These are phyloP conservation scores for Emericellopsis terricola DNA, from an alignment of 495 filamentous ascomycete species.

Conservation along the genomic window DNA sequence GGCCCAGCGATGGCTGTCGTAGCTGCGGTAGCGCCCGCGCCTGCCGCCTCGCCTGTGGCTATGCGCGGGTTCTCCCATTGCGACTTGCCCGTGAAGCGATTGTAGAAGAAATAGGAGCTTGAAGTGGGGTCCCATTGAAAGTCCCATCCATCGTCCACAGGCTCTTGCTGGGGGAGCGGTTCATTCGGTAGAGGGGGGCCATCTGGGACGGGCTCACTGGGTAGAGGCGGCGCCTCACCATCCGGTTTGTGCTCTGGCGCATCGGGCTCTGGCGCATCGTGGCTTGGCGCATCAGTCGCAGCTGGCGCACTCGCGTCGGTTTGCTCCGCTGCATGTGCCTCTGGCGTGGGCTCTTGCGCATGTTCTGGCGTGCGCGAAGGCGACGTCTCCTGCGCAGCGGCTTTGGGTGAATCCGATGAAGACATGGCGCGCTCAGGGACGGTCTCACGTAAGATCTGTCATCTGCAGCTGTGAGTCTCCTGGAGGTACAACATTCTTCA, in stretches of 20 bases:
- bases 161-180: conserved; percentile 16
- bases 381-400: not conserved
- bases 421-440: too few relatives aligned
- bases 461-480: conserved; percentile 3
- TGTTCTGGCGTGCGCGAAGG: not conserved
- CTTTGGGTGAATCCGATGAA: not conserved
- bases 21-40: conserved; percentile 6
- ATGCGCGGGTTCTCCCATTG: conserved; percentile 89
- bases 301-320: not conserved
- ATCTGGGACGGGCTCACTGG: conserved; percentile 1
- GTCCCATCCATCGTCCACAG: conserved; percentile 69
- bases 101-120: conserved; percentile 77
- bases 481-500: conserved; percentile 1
- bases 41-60: conserved; percentile 18
- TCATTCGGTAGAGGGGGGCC: conserved; percentile 20
- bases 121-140: conserved; percentile 60
- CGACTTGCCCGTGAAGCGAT: conserved; percentile 53
- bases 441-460: too few relatives aligned
- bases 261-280: not conserved
- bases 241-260: not conserved
- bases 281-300: not conserved
- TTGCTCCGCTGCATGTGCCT: not conserved
- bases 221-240: conserved; percentile 1
- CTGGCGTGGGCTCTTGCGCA: not conserved
- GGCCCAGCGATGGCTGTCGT: conserved; percentile 2